Base-by-base conservation (phyloP, 805 yeast species). In the Sugiyamaella boreocaroliniensis region DNA sequence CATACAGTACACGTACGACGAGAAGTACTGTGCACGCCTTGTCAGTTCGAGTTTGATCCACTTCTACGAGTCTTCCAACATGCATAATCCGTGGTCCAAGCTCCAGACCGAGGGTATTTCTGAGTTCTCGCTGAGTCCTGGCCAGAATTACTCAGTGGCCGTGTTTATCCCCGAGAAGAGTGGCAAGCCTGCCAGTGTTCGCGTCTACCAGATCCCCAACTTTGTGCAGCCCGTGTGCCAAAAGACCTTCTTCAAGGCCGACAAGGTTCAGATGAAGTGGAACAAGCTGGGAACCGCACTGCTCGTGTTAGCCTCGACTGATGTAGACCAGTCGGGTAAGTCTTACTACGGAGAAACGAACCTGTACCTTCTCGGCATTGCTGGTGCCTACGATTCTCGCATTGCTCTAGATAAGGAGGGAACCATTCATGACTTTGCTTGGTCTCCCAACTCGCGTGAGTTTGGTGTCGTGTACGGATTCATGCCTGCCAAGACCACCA, bases 341-440 rank as follows among this genome's bases (percentile, higher is more conserved):
- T 85, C 95, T 1, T 93, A 93, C 73, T 93, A 93, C 67, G 99
- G 99, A 61, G 98, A 93, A 73, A 88, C 96, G 50, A 89, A 92
- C 55, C 75, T 93, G 61, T 93, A 92, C 67, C 70, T 93, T 55
- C 77, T 95, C 60, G 96, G 96, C 55, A 86, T 93, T 60, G 89
- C 95, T 37, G 96, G 97, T 12, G 81, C 90, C 41, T 90, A 88
- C 63, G 96, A 92, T 65, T 86, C 89, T 51, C 79, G 96, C 64
- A 90, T 93, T 63, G 78, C 82, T 53, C 80, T 93, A 62, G 89
- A 87, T 57, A 84, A 87, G 62, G 96, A 89, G 65, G 98, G 98
- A 32, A 98, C 99, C 45, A 89, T 93, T 61, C 97, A 93, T 72
- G 99, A 93, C 69, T 87, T 92, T 56, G 83, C 93, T 19, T 93